phyloP scores from a whole-genome alignment of 129 eudicot species.

The carrot (Daucus carota) region DNA sequence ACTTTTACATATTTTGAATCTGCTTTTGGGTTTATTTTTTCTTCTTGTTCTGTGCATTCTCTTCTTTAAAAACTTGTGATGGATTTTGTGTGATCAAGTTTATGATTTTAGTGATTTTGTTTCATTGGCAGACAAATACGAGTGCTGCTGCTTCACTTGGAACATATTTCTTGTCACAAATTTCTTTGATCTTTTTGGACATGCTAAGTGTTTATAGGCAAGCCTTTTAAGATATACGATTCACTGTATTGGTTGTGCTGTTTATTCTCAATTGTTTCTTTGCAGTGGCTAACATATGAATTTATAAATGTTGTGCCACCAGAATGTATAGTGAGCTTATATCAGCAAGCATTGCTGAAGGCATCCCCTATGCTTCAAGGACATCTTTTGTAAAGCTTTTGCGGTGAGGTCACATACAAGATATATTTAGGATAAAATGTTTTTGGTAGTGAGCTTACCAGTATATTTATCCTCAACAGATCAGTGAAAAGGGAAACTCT shows the following conservation, averaged over 20 bases:
- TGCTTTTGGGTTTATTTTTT: background rate
- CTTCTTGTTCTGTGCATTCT: background rate
- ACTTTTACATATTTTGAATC: background rate
- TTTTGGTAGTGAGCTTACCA: background rate
- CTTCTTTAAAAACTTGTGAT: background rate
- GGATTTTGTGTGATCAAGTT: background rate
- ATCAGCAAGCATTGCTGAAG: conserved; percentile 79
- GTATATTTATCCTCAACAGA: conserved; percentile 28
- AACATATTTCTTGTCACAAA: conserved; percentile 84
- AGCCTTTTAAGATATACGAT: conserved; percentile 4
- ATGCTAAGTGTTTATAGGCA: conserved; percentile 98
- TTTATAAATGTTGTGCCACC: conserved; percentile 9
- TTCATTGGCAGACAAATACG: conserved; percentile 77
- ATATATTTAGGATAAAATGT: background rate
- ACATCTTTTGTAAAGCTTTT: conserved; percentile 86
- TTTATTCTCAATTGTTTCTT: background rate
- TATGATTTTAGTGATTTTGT: background rate
- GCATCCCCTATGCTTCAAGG: conserved; percentile 84
- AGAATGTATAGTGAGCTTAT: conserved; percentile 99
- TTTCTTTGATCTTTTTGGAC: conserved; percentile 75
- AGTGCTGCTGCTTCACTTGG: conserved; percentile 92
- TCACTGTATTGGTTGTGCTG: background rate
- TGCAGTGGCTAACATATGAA: background rate
- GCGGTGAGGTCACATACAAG: conserved; percentile 36
- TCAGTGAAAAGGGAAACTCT: conserved; percentile 96